These are phyloP conservation scores for Lachnellula cervina DNA, from an alignment of 2,329 filamentous ascomycete species.

Conservation along the genomic window DNA sequence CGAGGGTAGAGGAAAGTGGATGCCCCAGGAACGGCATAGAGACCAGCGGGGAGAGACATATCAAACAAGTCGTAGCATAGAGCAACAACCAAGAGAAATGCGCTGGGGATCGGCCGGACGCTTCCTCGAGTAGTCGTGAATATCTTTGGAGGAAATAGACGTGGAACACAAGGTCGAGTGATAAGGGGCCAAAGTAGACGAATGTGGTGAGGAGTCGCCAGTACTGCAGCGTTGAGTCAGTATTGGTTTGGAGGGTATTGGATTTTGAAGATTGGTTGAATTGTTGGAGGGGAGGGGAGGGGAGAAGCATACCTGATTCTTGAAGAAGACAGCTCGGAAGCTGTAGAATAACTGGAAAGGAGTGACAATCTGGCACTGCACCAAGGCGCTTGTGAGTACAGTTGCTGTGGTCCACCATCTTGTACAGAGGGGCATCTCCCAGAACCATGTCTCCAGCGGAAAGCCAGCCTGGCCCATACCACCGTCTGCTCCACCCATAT, in stretches of 20 bases:
- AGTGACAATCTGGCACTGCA: conserved; percentile 88
- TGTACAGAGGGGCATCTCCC: conserved; percentile 95
- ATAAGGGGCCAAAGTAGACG: conserved; percentile 93
- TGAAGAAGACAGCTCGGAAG: conserved; percentile 83
- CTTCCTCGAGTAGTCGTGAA: conserved; percentile 89
- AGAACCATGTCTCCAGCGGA: conserved; percentile 96
- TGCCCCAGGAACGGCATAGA: conserved; percentile 94
- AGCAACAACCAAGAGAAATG: conserved; percentile 93
- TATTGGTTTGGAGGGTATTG: not conserved
- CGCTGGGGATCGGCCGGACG: conserved; percentile 83
- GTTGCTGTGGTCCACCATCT: conserved; percentile 96
- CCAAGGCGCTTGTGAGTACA: conserved; percentile 77
- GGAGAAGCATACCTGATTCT: conserved; percentile 67
- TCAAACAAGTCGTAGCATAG: conserved; percentile 75
- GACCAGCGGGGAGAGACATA: conserved; percentile 78
- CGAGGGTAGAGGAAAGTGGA: conserved; percentile 83
- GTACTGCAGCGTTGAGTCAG: conserved; percentile 53
- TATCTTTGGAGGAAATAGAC: conserved; percentile 98
- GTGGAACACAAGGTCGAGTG: conserved; percentile 91
- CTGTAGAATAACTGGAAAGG: conserved; percentile 98
- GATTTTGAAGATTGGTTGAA: conserved; percentile 4
- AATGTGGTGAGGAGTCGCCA: conserved; percentile 97
- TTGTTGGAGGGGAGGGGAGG: no score
- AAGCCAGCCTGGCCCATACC: conserved; percentile 52
- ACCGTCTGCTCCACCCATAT: conserved; percentile 32